Base-by-base conservation (phyloP, 2,329 filamentous ascomycete species). In the Colletotrichum brevisporum region DNA sequence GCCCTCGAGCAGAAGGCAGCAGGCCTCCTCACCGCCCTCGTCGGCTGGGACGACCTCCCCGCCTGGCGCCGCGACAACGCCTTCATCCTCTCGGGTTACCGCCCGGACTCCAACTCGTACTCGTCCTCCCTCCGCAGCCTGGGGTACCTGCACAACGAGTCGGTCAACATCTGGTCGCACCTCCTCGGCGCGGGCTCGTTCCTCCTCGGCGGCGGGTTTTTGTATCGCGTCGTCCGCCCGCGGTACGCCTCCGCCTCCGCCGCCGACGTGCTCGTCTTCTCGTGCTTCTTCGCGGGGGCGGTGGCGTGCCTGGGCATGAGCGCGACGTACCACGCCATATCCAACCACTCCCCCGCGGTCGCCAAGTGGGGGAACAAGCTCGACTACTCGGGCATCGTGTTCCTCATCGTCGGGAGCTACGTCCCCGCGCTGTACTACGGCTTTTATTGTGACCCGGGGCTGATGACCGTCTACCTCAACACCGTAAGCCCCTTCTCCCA, bases 381-480 rank as follows among this genome's bases (percentile, higher is more conserved):
- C 65, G 96, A 99, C 78, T 98, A 99, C 78, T 89, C 95, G 5
- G 96, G 96, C 6, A 99, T 99, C 74, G 93, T 98, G 36, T 89
- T 91, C 56, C 83, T 99, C 73, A 98, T 98, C 68, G 93, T 95
- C 73, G 96, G 96, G 6, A 95, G 92, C 78, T 97, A 95, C 77
- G 89, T 98, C 53, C 95, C 96, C 2, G 92, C 93, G 57, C 80
- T 99, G 68, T 96, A 94, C 79, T 97, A 97, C 79, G 94, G 92
- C 4, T 94, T 97, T 78, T 93, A 89, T 75, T 94, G 91, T 75
- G 83, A 90, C 71, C 88, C 90, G 3, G 75, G 78, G 8, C 78
- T 95, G 75, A 89, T 94, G 82, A 84, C 83, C 51, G 77, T 87
- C 3, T 98, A 98, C 79, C 90, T 95, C 83, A 87, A 84, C 15